Base-by-base conservation (phyloP, 1,284 basidiomycete species). In the Filobasidium uniguttulatum region DNA sequence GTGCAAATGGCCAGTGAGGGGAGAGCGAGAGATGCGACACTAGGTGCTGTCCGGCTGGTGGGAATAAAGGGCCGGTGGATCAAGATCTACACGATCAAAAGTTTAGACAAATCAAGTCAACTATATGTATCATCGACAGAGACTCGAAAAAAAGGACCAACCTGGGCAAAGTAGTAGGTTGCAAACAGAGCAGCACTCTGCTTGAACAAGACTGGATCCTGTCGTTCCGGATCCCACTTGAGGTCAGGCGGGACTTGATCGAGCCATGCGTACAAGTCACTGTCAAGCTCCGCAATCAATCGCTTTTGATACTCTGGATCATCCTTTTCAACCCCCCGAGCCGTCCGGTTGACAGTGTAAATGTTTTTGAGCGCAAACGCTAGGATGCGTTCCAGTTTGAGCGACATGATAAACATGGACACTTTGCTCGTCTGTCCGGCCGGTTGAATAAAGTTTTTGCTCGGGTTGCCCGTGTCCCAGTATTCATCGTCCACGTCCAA, bases 401-500 rank as follows among this genome's bases (percentile, higher is more conserved):
- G 73, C 60, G 77, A 73, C 33, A 76, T 74, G 53, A 78, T 79
- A 63, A 88, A 89, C 2, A 73, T 76, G 0, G 77, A 66, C 20
- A 85, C 68, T 20, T 65, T 67, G 23, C 79, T 77, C n/a, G 81
- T 79, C 51, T 76, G 73, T 5, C 71, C 77, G 7, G 67, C 59
- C 1, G 85, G 85, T 59, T 87, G 85, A 34, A 59, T 58, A 52
- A 68, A 70, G 47, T 73, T 70, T 2, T 73, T 71, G 49, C 75
- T 71, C 2, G 74, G 72, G 46, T 70, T 61, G 7, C 63, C 65
- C 3, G 64, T 65, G 22, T 65, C 77, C 85, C 83, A 88, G 59
- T 80, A 86, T 56, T 88, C 83, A 60, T 93, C 89, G 56, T 89
- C 83, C 5, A 90, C 80, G 60, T 85, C 83, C 7, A 84, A 69